Percentiles rank a stretch among this genome's conserved stretches.
These are phyloP conservation scores for Gardenia jasminoides DNA, from an alignment of 257 asterid genomes.

Conservation along the genomic window DNA sequence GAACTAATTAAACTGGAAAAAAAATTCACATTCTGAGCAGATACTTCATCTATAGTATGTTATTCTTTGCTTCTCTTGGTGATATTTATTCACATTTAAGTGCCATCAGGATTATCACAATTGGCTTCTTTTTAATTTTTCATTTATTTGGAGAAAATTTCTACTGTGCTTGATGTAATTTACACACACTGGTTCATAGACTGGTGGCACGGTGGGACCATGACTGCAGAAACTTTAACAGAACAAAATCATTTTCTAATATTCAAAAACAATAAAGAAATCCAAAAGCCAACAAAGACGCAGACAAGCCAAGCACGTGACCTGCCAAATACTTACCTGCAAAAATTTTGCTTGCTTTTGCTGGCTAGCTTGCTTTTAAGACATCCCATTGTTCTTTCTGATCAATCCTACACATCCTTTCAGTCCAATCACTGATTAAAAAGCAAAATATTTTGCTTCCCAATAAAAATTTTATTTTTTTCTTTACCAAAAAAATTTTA, in stretches of 20 bases:
- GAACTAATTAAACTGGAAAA: too few relatives aligned
- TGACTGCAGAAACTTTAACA: slow-evolving; percentile 40
- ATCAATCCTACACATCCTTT: slow-evolving; percentile 62
- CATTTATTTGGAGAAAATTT: too few relatives aligned
- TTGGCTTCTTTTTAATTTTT: too few relatives aligned
- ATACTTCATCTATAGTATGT: too few relatives aligned
- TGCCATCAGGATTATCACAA: too few relatives aligned
- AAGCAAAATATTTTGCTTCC: slow-evolving; percentile 9
- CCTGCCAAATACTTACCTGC: slow-evolving; percentile 53
- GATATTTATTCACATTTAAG: too few relatives aligned
- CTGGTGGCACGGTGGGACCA: slow-evolving; percentile 29
- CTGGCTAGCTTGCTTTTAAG: slow-evolving; percentile 27
- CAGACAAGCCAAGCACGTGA: slow-evolving; percentile 90
- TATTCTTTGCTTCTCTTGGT: too few relatives aligned
- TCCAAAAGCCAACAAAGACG: slow-evolving; percentile 51
- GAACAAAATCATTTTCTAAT: slow-evolving; percentile 36
- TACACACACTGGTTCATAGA: neutral
- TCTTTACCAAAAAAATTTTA: too few relatives aligned
- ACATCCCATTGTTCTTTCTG: slow-evolving; percentile 41
- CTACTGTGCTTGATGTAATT: neutral
- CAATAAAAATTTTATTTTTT: slow-evolving; percentile 1
- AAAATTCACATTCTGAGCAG: too few relatives aligned
- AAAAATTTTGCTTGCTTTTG: slow-evolving; percentile 10
- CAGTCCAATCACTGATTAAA: slow-evolving; percentile 53
- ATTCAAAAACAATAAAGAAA: slow-evolving; percentile 15